Evolutionary conservation across 2,329 filamentous ascomycete species (phyloP), one percentile per base, ranked within the genome.

Genomic region (Fonsecaea nubica): DNA sequence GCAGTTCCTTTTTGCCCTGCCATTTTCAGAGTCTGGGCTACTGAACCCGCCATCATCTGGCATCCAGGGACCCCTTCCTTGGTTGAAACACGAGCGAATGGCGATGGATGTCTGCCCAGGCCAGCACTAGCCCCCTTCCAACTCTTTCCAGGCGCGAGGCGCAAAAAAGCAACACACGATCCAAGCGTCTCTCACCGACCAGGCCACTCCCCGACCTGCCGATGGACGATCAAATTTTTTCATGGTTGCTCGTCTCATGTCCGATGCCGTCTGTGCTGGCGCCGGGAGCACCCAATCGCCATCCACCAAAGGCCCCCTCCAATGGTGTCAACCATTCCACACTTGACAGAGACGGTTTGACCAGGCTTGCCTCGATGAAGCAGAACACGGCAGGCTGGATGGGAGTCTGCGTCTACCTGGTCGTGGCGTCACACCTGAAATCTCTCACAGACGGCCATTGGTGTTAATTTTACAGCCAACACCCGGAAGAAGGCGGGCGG

Each of bases 161-260:
- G 67, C 62, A 70, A 65, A 70, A 38, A 68, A 66, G 63, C 59
- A 70, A 68, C 60, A 67, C 56, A 64, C 68, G 64, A 63, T 65
- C 63, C 58, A 58, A 66, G 59, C 63, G 58, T 50, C 63, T 50
- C 63, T 70, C 57, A 65, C 65, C 63, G 60, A 64, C 59, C 59
- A 67, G 62, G 58, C 62, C 58, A 54, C 62, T 67, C 42, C 55
- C 61, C 65, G 62, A 64, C 67, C 58, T 60, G 52, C 67, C 65
- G 63, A 68, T 52, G 38, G 61, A 64, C 68, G 65, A 65, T 68
- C 68, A 64, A 54, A 21, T 60, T 48, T 48, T 38, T 18, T 42
- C 57, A 42, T 30, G 59, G 52, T 57, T 38, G 15, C 58, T 65
- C 55, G 63, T 67, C 68, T 70, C 68, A 65, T 68, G 62, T 66